A percentile compares a stretch with the other conserved stretches of the same genome.
phyloP scores from a whole-genome alignment of 2,329 filamentous ascomycete genomes.

The Aspergillus oerlinghausenensis region DNA sequence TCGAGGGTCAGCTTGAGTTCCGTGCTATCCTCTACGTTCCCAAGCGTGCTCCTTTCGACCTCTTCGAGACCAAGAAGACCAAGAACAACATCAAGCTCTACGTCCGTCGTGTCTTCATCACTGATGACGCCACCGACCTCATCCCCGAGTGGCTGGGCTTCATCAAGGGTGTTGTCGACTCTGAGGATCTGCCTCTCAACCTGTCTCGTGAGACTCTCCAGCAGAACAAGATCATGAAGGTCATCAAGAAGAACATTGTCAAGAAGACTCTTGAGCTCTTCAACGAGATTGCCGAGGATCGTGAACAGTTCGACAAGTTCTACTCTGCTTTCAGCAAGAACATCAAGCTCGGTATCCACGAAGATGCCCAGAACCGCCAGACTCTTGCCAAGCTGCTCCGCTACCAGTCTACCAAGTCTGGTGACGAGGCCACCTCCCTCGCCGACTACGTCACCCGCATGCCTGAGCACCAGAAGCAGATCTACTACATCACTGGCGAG shows the following conservation, averaged over 20 bases:
- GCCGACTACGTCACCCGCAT: slow-evolving; percentile 98
- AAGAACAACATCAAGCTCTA: slow-evolving; percentile 99
- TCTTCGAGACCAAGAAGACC: slow-evolving; percentile 99
- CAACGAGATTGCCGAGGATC: slow-evolving; percentile 97
- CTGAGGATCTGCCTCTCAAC: slow-evolving; percentile 98
- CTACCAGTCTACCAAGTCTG: slow-evolving; percentile 98
- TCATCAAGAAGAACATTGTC: slow-evolving; percentile 99
- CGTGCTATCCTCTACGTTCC: slow-evolving; percentile 98
- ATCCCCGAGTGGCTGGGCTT: slow-evolving; percentile 99
- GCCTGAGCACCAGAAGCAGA: slow-evolving; percentile 99
- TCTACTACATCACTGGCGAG: slow-evolving; percentile 99
- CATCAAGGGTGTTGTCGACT: slow-evolving; percentile 99
- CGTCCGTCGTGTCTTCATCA: slow-evolving; percentile 99
- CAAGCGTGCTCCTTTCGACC: slow-evolving; percentile 98
- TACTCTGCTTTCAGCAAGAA: slow-evolving; percentile 99
- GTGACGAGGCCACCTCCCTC: slow-evolving; percentile 90
- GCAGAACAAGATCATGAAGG: slow-evolving; percentile 99
- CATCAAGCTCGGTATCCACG: slow-evolving; percentile 99
- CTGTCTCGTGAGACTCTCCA: slow-evolving; percentile 99
- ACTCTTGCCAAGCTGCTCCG: slow-evolving; percentile 95
- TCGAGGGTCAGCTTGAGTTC: slow-evolving; percentile 99
- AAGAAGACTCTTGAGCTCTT: slow-evolving; percentile 99
- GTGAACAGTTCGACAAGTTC: slow-evolving; percentile 99
- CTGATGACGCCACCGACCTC: slow-evolving; percentile 96
- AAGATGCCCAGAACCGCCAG: slow-evolving; percentile 95